Base-by-base conservation (phyloP, 2,329 filamentous ascomycete genomes). In the Hypoxylon sp. region DNA sequence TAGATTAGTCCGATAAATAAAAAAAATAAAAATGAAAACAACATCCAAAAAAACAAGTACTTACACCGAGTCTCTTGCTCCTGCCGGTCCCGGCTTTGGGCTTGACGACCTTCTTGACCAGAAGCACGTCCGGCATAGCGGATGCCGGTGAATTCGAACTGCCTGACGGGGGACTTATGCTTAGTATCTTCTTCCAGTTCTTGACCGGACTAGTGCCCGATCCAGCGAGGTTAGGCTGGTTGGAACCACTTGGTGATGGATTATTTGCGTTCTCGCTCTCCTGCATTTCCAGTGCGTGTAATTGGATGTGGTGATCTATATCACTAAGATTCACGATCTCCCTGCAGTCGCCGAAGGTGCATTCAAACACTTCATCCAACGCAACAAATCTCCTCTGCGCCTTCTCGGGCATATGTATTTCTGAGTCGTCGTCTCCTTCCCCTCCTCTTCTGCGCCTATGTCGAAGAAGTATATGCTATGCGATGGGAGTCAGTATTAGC, bases 301-400 rank as follows among this genome's bases (percentile, higher is more conserved):
- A 80, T 72, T 90, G 86, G 37, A 90, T 74, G 74, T 92, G 89
- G 48, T 81, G 84, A 15, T 87, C 83, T 37, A 91, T 79, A 72
- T 90, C 87, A 15, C 80, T 76, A 6, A 81, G 73, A 6, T 82
- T 78, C 19, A 91, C 76, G n/a, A 82, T 76, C 75, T 92, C 89
- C 32, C 86, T 86, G 74, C 90, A 92, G 21, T 83, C 85, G 15
- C 86, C 83, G 35, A 84, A 70, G 0, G 86, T 84, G 72, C 89
- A 91, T 46, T 85, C 76, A 39, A 76, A 73, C 71, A 89, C 91
- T 46, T 85, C 76, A 37, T 68, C 68, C 21, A 62, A 70, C 35
- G 56, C 57, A 52, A 65, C 46, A 31, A 62, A 44, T 31, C 29
- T 35, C 27, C 29, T n/a, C 11, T 32, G 39, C 27, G 39, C 11